These are phyloP conservation scores for Blastobotrys capitulatus DNA, from an alignment of 1,139 yeast genomes.

Conservation along the genomic window DNA sequence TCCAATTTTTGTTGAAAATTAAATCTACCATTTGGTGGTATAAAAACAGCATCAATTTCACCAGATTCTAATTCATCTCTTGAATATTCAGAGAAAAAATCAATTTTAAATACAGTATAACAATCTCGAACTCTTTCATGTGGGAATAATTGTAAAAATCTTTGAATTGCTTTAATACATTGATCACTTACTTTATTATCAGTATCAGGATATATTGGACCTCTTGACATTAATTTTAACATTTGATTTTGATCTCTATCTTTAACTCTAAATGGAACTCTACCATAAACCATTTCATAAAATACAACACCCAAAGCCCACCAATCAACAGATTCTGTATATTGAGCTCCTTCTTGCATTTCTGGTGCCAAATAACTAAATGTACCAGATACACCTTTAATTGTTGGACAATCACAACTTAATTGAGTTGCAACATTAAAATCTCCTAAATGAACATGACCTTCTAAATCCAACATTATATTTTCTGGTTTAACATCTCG, in stretches of 20 bases:
- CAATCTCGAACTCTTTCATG: constrained; percentile 18
- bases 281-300: constrained; percentile 74
- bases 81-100: constrained; percentile 18
- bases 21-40: constrained; percentile 8
- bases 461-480: constrained; percentile 58
- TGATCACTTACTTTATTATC: constrained; percentile 22
- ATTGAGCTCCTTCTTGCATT: constrained; percentile 58
- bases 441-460: constrained; percentile 68
- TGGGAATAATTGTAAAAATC: constrained; percentile 22
- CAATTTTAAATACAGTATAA: constrained; percentile 17
- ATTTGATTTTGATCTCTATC: constrained; percentile 12
- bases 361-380: constrained; percentile 92
- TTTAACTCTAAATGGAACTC: constrained; percentile 76
- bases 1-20: constrained; percentile 5
- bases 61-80: constrained; percentile 14
- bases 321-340: constrained; percentile 79
- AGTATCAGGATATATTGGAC: constrained; percentile 18
- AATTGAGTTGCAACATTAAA: constrained; percentile 46
- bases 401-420: constrained; percentile 27
- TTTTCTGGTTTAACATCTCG: constrained; percentile 70
- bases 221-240: constrained; percentile 16
- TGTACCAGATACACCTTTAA: constrained; percentile 71
- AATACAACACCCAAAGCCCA: constrained; percentile 88
- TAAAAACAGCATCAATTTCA: constrained; percentile 7
- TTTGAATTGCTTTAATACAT: constrained; percentile 24